Evolutionary conservation across 1,284 basidiomycete species (phyloP).

Genomic region (Cutaneotrichosporon sp.): DNA sequence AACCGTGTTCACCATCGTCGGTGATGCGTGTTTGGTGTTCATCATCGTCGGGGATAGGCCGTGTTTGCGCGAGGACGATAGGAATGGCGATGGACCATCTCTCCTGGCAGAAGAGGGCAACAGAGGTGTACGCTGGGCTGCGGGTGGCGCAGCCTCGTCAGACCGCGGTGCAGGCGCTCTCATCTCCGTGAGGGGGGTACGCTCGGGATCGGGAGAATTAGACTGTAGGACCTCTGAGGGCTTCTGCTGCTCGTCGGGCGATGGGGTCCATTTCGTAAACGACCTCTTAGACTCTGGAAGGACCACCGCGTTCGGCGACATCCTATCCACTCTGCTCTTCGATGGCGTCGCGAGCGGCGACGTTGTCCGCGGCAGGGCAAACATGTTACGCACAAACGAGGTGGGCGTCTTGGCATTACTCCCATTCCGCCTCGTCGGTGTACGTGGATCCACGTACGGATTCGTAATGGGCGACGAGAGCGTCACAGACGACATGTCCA

Average conservation of each 20-base stretch:
- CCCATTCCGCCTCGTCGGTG: conserved; percentile 27
- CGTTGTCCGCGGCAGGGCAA: conserved; percentile 21
- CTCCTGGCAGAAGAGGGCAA: background rate
- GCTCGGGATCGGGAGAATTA: too few relatives aligned
- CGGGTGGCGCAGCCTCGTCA: background rate
- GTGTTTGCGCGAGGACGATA: background rate
- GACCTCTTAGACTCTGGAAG: conserved; percentile 27
- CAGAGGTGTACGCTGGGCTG: conserved; percentile 8
- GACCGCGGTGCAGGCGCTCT: background rate
- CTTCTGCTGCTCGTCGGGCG: too few relatives aligned
- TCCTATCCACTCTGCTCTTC: background rate
- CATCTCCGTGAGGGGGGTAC: conserved; percentile 8
- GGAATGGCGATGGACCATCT: background rate
- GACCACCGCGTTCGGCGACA: conserved; percentile 25
- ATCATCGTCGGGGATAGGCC: background rate
- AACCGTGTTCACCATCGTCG: background rate
- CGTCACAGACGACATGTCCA: conserved; percentile 29
- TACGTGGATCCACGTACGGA: conserved; percentile 25
- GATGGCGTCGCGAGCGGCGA: conserved; percentile 20
- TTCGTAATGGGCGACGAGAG: conserved; percentile 27
- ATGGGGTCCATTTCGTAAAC: conserved; percentile 21
- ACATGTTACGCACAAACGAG: conserved; percentile 39
- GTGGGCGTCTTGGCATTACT: conserved; percentile 23
- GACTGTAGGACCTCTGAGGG: too few relatives aligned
- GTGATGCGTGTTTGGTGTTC: background rate